Percentiles rank a stretch among this genome's conserved stretches.
Conservation (phyloP, 306 rosid species). For the Mimosa bimucronata region DNA sequence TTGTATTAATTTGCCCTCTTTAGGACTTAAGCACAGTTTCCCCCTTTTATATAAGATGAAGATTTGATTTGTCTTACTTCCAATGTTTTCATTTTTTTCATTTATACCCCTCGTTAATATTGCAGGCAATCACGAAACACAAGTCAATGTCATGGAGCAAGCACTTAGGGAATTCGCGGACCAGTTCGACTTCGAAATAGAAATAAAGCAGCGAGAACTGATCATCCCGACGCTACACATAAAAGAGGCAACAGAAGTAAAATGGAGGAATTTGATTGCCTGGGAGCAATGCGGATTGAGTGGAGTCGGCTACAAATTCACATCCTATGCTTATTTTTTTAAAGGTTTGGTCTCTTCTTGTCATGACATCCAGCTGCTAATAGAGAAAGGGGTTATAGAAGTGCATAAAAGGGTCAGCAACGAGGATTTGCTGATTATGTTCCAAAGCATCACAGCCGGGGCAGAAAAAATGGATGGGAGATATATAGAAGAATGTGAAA, state of each 20-base stretch:
- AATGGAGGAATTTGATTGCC: slow-evolving; percentile 37
- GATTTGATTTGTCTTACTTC: too few relatives aligned
- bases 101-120: too few relatives aligned
- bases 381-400: neutral
- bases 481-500: neutral
- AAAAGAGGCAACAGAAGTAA: slow-evolving; percentile 9
- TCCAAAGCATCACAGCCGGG: neutral
- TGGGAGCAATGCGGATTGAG: slow-evolving; percentile 3
- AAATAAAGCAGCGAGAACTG: neutral
- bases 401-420: neutral
- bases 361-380: neutral
- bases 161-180: neutral
- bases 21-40: too few relatives aligned
- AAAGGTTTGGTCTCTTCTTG: neutral
- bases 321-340: slow-evolving; percentile 15
- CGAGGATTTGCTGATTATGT: neutral
- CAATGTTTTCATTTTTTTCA: too few relatives aligned
- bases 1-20: too few relatives aligned
- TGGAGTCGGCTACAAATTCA: neutral
- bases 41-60: too few relatives aligned
- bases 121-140: too few relatives aligned
- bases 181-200: neutral
- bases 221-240: neutral
- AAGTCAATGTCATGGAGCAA: neutral
- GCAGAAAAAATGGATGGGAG: neutral